These are phyloP conservation scores for Ministeria vibrans DNA, from an alignment of 78 protist species.

Conservation along the genomic window DNA sequence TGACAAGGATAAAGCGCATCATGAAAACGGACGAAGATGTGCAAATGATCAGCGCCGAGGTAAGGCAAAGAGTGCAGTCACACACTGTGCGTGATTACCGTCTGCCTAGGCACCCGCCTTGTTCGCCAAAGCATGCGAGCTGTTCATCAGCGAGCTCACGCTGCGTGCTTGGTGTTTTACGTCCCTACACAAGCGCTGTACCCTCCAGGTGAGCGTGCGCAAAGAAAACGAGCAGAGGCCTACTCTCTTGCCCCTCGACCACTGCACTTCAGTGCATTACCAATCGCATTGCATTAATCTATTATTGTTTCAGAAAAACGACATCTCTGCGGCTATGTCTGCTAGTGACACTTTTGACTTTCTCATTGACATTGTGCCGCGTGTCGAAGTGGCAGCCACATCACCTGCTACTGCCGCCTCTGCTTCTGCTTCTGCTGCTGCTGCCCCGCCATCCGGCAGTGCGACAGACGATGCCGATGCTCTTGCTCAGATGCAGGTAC, in stretches of 20 bases:
- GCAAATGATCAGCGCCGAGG: slow-evolving; percentile 44
- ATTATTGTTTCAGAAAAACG: slow-evolving; percentile 53
- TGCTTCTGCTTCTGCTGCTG: neutral
- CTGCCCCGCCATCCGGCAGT: neutral
- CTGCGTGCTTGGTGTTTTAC: slow-evolving; percentile 75
- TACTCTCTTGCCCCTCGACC: too few species aligned
- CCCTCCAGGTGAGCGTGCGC: slow-evolving; percentile 49
- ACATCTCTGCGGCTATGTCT: slow-evolving; percentile 66
- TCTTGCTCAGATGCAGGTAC: too few species aligned
- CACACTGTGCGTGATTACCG: neutral
- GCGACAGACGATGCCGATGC: too few species aligned
- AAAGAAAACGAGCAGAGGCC: too few species aligned
- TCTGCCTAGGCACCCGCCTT: slow-evolving; percentile 65
- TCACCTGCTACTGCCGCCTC: slow-evolving; percentile 10
- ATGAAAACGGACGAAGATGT: slow-evolving; percentile 68
- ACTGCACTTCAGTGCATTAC: too few species aligned
- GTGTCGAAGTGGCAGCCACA: slow-evolving; percentile 59
- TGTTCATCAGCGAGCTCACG: slow-evolving; percentile 73
- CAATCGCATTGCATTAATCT: too few species aligned
- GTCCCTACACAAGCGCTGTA: slow-evolving; percentile 57
- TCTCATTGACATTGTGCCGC: slow-evolving; percentile 72
- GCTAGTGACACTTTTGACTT: slow-evolving; percentile 67
- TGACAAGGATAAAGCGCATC: slow-evolving; percentile 72
- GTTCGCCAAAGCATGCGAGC: slow-evolving; percentile 76
- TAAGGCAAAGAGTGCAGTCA: slow-evolving; percentile 22